Evolutionary conservation across 73 alveolate genomes (phyloP).

Genomic region (Paramecium tetraurelia): DNA sequence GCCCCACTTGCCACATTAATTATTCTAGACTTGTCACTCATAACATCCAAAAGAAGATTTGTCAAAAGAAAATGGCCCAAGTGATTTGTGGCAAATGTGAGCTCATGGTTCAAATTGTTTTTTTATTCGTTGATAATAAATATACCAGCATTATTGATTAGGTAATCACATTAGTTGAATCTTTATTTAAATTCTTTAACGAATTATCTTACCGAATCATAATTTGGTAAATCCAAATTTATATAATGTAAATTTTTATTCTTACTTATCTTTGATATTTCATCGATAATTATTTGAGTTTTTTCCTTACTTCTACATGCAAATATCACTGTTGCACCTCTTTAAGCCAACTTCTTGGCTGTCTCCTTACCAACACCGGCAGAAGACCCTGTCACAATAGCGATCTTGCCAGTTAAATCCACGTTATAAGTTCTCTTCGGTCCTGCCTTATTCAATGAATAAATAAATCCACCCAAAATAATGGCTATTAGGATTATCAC

Average conservation of each 20-base stretch:
- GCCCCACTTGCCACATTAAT: slow-evolving; percentile 54
- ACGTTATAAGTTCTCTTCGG: background rate
- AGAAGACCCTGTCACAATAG: slow-evolving; percentile 48
- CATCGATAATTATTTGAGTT: background rate
- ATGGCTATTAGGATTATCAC: background rate
- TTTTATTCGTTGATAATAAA: background rate
- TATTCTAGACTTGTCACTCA: slow-evolving; percentile 43
- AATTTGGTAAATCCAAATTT: slow-evolving; percentile 8
- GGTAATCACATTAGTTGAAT: slow-evolving; percentile 8
- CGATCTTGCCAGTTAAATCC: background rate
- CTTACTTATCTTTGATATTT: background rate
- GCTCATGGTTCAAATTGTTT: background rate
- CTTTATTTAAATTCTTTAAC: background rate
- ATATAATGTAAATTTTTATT: background rate
- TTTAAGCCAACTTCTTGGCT: background rate
- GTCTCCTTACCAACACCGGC: slow-evolving; percentile 54
- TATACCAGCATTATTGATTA: slow-evolving; percentile 60
- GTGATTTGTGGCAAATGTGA: slow-evolving; percentile 45
- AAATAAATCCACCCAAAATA: background rate
- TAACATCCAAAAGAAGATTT: background rate
- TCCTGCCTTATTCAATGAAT: slow-evolving; percentile 28
- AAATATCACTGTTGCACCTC: slow-evolving; percentile 22
- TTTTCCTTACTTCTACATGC: slow-evolving; percentile 24
- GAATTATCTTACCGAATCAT: background rate
- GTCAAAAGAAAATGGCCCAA: slow-evolving; percentile 59